Evolutionary conservation across 495 filamentous ascomycete genomes (phyloP).

Genomic region (Penicillium waksmanii): DNA sequence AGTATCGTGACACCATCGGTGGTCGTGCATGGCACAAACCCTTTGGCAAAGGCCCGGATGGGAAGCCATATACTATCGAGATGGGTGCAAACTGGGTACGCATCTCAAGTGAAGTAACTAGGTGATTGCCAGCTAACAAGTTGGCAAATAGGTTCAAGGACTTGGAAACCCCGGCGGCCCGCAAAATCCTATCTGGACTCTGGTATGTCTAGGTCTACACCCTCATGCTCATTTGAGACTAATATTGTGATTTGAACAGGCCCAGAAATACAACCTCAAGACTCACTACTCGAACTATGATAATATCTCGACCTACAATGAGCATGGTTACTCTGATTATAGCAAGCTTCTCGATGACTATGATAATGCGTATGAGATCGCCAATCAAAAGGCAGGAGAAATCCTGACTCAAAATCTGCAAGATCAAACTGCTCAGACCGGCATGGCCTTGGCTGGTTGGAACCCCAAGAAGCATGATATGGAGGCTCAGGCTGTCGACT

Average conservation of each 20-base stretch:
- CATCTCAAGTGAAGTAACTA: neutral
- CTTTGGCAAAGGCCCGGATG: conserved; percentile 59
- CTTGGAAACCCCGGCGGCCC: conserved; percentile 58
- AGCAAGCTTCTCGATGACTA: conserved; percentile 53
- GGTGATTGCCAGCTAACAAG: neutral
- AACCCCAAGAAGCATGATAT: conserved; percentile 59
- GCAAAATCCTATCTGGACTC: conserved; percentile 71
- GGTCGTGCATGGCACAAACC: conserved; percentile 59
- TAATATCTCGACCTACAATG: conserved; percentile 63
- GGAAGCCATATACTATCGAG: conserved; percentile 64
- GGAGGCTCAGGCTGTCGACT: conserved; percentile 65
- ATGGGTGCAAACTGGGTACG: conserved; percentile 70
- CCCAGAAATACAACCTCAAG: conserved; percentile 64
- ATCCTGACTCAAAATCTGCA: conserved; percentile 64
- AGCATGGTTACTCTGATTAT: conserved; percentile 57
- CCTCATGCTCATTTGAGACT: neutral
- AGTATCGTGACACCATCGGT: conserved; percentile 66
- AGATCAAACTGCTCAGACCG: conserved; percentile 64
- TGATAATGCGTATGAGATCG: conserved; percentile 50
- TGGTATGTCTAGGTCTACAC: conserved; percentile 39
- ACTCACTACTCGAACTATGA: conserved; percentile 67
- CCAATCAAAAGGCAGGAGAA: conserved; percentile 60
- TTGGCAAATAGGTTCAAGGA: conserved; percentile 58
- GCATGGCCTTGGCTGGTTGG: conserved; percentile 65
- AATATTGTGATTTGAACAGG: conserved; percentile 29